Conservation (phyloP, 352 stramenopile genomes). For the Aphanomyces astaci region DNA sequence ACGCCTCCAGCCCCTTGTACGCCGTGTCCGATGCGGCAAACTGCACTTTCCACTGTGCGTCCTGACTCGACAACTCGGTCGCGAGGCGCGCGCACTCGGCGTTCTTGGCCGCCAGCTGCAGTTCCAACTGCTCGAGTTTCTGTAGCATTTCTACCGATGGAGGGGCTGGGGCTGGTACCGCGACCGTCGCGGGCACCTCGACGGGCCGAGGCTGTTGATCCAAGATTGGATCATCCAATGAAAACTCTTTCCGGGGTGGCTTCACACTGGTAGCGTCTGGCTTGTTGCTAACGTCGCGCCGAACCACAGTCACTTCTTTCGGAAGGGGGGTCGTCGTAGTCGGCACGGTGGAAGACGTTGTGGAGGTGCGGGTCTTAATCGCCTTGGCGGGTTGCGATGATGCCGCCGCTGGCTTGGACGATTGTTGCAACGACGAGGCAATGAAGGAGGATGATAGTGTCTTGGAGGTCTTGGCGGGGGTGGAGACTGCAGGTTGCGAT, state of each 20-base stretch:
- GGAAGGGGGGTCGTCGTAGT: too few species aligned
- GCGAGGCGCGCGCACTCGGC: not conserved
- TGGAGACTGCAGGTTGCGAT: not conserved
- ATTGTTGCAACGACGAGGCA: too few species aligned
- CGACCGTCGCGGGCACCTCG: not conserved
- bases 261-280: not conserved
- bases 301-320: not conserved
- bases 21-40: constrained; percentile 14
- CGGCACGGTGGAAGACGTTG: too few species aligned
- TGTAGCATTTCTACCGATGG: not conserved
- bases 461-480: not conserved
- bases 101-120: not conserved
- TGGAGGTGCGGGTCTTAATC: too few species aligned
- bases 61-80: not conserved
- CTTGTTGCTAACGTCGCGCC: not conserved
- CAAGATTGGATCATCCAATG: not conserved
- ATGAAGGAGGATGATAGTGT: too few species aligned
- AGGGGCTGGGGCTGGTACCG: not conserved
- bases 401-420: too few species aligned
- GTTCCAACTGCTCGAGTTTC: constrained; percentile 10
- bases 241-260: not conserved
- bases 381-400: too few species aligned
- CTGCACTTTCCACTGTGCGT: constrained; percentile 13
- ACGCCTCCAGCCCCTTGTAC: constrained; percentile 1
- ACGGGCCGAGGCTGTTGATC: not conserved